phyloP scores from a whole-genome alignment of 2,329 filamentous ascomycete species.

The Pseudopyricularia javanii region DNA sequence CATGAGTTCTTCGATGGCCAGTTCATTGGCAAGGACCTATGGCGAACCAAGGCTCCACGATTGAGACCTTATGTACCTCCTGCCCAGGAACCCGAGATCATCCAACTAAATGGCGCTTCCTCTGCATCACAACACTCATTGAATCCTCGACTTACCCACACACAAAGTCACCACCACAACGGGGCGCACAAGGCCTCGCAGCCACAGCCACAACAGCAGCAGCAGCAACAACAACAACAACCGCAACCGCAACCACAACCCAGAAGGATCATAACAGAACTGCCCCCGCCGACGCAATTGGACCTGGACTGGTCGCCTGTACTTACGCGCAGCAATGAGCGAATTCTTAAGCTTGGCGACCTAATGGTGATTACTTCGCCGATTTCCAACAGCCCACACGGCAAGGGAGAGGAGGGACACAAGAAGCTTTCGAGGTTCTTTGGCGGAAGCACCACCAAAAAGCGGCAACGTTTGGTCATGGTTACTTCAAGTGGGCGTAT shows the following conservation, averaged over 20 bases:
- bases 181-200: constrained; percentile 1
- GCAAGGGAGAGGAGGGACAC: constrained; percentile 60
- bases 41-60: constrained; percentile 81
- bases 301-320: constrained; percentile 99
- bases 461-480: constrained; percentile 86
- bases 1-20: constrained; percentile 91
- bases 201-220: constrained; percentile 13
- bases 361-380: constrained; percentile 73
- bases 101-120: constrained; percentile 54
- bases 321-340: constrained; percentile 77
- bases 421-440: constrained; percentile 93
- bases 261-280: constrained; percentile 76
- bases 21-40: constrained; percentile 69
- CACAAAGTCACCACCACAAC: not conserved
- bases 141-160: not conserved
- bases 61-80: constrained; percentile 75
- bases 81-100: constrained; percentile 58
- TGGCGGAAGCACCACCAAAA: constrained; percentile 80
- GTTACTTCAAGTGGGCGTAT: constrained; percentile 85
- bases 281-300: constrained; percentile 90
- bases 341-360: constrained; percentile 89
- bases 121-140: constrained; percentile 10
- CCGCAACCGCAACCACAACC: not conserved
- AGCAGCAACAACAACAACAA: not conserved
- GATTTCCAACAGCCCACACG: constrained; percentile 60